Evolutionary conservation across 1,139 yeast species (phyloP).

Genomic region (Candida sojae): DNA sequence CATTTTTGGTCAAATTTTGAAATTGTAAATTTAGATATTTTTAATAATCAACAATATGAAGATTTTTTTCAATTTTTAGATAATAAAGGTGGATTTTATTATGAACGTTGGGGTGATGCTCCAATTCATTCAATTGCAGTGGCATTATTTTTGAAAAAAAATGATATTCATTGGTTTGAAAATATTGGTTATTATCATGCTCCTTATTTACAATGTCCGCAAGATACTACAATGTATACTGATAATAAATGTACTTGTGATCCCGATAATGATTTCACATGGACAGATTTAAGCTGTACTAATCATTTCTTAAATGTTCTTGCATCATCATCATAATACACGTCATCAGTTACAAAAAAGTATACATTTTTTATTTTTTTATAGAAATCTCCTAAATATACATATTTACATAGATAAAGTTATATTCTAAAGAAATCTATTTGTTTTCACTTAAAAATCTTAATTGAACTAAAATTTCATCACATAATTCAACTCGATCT

Average conservation of each 20-base stretch:
- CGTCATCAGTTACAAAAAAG: too few species aligned
- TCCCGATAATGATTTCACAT: conserved; percentile 32
- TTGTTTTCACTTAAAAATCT: conserved; percentile 37
- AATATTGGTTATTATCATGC: conserved; percentile 37
- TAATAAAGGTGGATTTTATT: conserved; percentile 35
- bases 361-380: too few species aligned
- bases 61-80: conserved; percentile 30
- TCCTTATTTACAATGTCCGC: conserved; percentile 39
- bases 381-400: neutral
- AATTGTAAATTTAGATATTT: conserved; percentile 32
- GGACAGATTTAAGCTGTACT: conserved; percentile 32
- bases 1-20: conserved; percentile 45
- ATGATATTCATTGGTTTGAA: conserved; percentile 32
- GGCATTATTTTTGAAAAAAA: conserved; percentile 22
- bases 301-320: conserved; percentile 20
- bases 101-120: conserved; percentile 48
- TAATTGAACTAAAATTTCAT: conserved; percentile 49
- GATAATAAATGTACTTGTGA: conserved; percentile 31
- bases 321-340: conserved; percentile 16
- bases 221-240: conserved; percentile 15
- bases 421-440: neutral
- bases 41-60: conserved; percentile 22
- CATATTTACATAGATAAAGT: neutral
- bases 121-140: conserved; percentile 38
- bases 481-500: conserved; percentile 44